phyloP scores from a whole-genome alignment of 257 asterid genomes.

The Fraxinus americana region DNA sequence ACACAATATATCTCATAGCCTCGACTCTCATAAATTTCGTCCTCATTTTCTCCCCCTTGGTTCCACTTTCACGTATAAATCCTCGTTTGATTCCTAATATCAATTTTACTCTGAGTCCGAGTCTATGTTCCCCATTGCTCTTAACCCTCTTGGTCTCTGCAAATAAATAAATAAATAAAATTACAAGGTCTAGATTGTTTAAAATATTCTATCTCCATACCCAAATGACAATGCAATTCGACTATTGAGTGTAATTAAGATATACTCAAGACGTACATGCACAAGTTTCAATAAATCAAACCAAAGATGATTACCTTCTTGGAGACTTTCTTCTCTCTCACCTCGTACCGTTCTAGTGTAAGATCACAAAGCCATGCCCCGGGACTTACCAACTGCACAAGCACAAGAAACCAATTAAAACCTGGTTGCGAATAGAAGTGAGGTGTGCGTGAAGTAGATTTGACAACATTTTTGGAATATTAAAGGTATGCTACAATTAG shows the following conservation, averaged over 20 bases:
- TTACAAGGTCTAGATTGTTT: background rate
- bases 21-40: background rate
- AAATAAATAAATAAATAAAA: background rate
- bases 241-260: too few relatives aligned
- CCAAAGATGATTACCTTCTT: constrained; percentile 41
- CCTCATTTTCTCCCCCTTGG: background rate
- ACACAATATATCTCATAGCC: background rate
- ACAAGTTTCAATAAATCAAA: background rate
- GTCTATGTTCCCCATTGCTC: constrained; percentile 65
- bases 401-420: background rate
- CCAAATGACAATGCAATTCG: too few relatives aligned
- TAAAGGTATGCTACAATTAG: too few relatives aligned
- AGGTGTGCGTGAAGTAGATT: too few relatives aligned
- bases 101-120: constrained; percentile 51
- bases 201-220: background rate
- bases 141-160: constrained; percentile 68
- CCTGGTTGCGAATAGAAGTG: too few relatives aligned
- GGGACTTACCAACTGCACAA: constrained; percentile 58
- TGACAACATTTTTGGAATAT: too few relatives aligned
- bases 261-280: background rate
- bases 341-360: constrained; percentile 67
- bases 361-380: constrained; percentile 66
- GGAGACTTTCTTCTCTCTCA: constrained; percentile 63
- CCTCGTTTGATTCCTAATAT: background rate
- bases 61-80: background rate